phyloP scores from a whole-genome alignment of 2,329 filamentous ascomycete genomes.

The Aspergillus novofumigatus region DNA sequence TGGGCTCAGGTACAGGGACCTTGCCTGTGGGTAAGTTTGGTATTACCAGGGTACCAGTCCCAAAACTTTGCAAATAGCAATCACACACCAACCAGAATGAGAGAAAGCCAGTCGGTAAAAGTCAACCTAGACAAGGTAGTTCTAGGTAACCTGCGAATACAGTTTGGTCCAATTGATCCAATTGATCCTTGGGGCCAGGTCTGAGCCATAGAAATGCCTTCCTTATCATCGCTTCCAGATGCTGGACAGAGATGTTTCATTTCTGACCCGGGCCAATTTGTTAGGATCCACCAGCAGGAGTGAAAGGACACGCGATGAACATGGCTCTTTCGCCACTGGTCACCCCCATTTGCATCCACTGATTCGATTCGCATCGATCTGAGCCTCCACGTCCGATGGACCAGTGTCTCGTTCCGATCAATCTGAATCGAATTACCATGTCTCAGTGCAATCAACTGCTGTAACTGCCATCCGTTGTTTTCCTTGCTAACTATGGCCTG shows the following conservation, averaged over 20 bases:
- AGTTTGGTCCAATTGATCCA: background rate
- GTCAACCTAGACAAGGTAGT: background rate
- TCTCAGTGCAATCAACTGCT: too few species aligned
- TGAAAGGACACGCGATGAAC: conserved; percentile 17
- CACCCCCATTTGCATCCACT: background rate
- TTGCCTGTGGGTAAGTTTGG: background rate
- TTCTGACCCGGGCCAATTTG: background rate
- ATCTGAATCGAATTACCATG: background rate
- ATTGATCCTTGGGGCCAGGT: background rate
- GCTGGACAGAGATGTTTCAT: background rate
- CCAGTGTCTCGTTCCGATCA: background rate
- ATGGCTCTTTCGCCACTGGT: conserved; percentile 10
- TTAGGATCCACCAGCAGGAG: conserved; percentile 1
- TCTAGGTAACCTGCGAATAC: background rate
- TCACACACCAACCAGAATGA: background rate
- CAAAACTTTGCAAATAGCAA: background rate
- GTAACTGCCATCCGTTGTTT: background rate
- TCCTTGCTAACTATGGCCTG: background rate
- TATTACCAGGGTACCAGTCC: background rate
- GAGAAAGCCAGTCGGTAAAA: background rate
- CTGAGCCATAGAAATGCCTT: background rate
- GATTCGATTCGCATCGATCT: conserved; percentile 1
- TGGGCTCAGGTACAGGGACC: background rate
- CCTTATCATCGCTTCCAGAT: background rate
- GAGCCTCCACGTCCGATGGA: background rate